Evolutionary conservation across 306 rosid species (phyloP), one percentile per base, ranked within the genome.

Genomic region (Citrullus colocynthis): DNA sequence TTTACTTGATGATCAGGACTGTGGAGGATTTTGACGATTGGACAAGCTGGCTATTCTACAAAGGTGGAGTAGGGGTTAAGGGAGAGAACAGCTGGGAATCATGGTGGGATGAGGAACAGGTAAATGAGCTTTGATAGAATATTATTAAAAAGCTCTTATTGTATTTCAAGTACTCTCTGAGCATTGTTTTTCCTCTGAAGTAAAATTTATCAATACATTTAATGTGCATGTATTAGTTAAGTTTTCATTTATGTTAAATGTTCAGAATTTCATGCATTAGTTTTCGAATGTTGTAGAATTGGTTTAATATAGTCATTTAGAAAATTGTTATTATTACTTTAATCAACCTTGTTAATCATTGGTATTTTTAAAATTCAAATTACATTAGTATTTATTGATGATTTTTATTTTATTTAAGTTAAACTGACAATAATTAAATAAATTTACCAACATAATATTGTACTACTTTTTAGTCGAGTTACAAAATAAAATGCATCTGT

Each of bases 91-190:
- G 99, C 85, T 95, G 99, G 99, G 99, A 95, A 82, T 90, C 97
- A 71, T 95, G 99, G 99, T 95, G 99, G 99, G 92, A 90, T 37
- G 99, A 95, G 85, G 99, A 95, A 85, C 99, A 90, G 99, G 99
- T 59, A 49, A 58, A 52, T 28, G 48, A 28, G 39, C 76, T 71
- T 48, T 34, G 41, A 21, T 74, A 21, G 13, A 52, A 64, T 75
- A 36, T 49, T 44, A 14, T 71, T 76, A 6, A 57, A 24, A 21
- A 32, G 41, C 37, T 74, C 57, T 34, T 60, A 14, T n/a, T 69
- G n/a, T n/a, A n/a, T 69, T 21, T 45, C 2, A 6, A 2, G 9
- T 70, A 21, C 58, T 70, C 24, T 67, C 9, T 5, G 6, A 69
- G 55, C 36, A 44, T 69, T 6, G 12, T 48, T 67, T 69, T n/a